phyloP scores from a whole-genome alignment of 2,329 filamentous ascomycete species.

The Sporothrix brasiliensis region DNA sequence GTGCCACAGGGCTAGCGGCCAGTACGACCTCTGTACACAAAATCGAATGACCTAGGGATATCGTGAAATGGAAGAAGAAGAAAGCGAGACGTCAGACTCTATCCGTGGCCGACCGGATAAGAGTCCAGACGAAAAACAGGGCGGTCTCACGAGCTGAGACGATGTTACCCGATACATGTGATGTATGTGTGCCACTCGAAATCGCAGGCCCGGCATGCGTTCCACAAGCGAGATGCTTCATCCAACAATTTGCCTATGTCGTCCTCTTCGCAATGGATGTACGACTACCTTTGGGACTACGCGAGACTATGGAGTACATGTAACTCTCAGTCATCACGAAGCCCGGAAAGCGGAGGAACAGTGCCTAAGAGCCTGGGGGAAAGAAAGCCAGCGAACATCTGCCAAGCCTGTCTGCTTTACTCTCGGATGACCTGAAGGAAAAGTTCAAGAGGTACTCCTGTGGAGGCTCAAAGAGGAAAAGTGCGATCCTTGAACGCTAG shows the following conservation, averaged over 20 bases:
- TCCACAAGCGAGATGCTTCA: background rate
- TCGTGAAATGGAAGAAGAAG: background rate
- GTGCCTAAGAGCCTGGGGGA: background rate
- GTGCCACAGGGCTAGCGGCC: background rate
- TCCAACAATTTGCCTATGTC: background rate
- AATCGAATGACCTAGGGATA: background rate
- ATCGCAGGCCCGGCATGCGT: conserved; percentile 6
- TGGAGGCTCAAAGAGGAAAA: background rate
- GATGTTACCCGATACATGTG: background rate
- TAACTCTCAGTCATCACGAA: background rate
- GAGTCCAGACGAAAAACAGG: background rate
- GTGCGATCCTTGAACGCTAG: conserved; percentile 27
- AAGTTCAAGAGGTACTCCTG: background rate
- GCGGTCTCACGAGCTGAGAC: background rate
- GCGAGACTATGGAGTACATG: conserved; percentile 1
- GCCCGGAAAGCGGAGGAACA: background rate
- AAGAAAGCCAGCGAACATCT: conserved; percentile 9
- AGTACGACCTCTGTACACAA: background rate
- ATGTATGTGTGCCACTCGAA: conserved; percentile 15
- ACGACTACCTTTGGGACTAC: background rate
- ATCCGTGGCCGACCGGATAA: background rate
- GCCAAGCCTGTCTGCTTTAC: background rate
- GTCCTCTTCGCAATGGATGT: background rate
- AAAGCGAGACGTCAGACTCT: conserved; percentile 6
- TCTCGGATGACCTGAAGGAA: background rate